Evolutionary conservation across 495 filamentous ascomycete genomes (phyloP).

Genomic region (Penicilliopsis zonata): DNA sequence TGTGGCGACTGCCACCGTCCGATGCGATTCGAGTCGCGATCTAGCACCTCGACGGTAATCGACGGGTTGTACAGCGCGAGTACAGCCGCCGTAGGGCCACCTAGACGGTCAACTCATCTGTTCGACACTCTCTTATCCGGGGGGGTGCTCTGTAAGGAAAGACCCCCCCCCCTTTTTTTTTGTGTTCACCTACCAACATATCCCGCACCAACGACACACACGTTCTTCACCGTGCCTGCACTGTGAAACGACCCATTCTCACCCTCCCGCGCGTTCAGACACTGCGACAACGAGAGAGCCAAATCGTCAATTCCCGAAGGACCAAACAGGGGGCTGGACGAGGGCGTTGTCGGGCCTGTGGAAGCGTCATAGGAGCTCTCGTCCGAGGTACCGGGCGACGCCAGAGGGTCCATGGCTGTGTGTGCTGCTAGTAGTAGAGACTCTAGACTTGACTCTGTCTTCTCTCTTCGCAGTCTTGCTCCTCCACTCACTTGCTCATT

Average conservation of each 20-base stretch:
- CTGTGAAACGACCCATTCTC: conserved; percentile 2
- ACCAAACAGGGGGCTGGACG: conserved; percentile 34
- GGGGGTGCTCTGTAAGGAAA: conserved; percentile 3
- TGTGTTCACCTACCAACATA: conserved; percentile 55
- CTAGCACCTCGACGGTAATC: conserved; percentile 59
- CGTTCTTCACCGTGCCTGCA: conserved; percentile 31
- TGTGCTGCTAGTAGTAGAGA: no score
- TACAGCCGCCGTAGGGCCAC: conserved; percentile 65
- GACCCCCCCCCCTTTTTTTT: no score
- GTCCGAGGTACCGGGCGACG: conserved; percentile 14
- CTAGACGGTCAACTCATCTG: conserved; percentile 18
- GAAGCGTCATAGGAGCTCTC: conserved; percentile 18
- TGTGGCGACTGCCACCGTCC: conserved; percentile 59
- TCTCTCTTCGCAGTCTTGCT: no score
- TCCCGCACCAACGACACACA: conserved; percentile 53
- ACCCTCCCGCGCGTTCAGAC: conserved; percentile 7
- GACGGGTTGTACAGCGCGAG: conserved; percentile 61
- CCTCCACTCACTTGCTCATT: no score
- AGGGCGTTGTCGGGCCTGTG: conserved; percentile 42
- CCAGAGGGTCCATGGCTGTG: conserved; percentile 12
- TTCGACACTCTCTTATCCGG: neutral
- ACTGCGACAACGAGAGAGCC: conserved; percentile 11
- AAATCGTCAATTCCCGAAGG: conserved; percentile 17
- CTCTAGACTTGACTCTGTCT: no score
- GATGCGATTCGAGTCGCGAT: conserved; percentile 53